Percentiles rank a stretch among this genome's conserved stretches.
Conservation (phyloP, 306 rosid genomes). For the Bauhinia variegata region DNA sequence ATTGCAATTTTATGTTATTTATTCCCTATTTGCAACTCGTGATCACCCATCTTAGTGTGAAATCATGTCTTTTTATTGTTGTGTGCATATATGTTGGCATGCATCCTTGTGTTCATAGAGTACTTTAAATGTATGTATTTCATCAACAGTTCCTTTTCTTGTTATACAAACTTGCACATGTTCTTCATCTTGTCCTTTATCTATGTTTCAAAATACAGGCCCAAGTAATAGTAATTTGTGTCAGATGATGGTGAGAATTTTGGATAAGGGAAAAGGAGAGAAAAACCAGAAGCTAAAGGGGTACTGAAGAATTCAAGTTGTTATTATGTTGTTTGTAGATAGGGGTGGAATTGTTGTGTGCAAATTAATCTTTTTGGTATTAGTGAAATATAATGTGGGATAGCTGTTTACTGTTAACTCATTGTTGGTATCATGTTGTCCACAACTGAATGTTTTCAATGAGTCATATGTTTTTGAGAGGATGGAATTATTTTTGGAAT, state of each 20-base stretch:
- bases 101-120: not conserved
- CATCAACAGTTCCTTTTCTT: too few relatives aligned
- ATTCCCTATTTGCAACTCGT: not conserved
- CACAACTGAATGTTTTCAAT: too few relatives aligned
- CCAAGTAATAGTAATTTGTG: not conserved
- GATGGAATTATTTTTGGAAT: not conserved
- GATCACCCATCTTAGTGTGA: not conserved
- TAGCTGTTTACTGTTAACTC: too few relatives aligned
- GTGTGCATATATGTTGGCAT: not conserved
- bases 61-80: not conserved
- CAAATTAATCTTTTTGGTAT: too few relatives aligned
- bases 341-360: too few relatives aligned
- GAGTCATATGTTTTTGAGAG: not conserved
- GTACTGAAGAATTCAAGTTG: too few relatives aligned
- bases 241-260: not conserved
- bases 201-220: not conserved
- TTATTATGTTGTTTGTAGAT: too few relatives aligned
- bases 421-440: too few relatives aligned
- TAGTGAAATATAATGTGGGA: too few relatives aligned
- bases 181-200: not conserved
- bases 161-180: not conserved
- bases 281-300: too few relatives aligned
- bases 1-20: constrained; percentile 1
- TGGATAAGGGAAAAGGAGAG: too few relatives aligned
- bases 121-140: not conserved